phyloP scores from a whole-genome alignment of 2,329 filamentous ascomycete genomes.

The Trichophyton simii region DNA sequence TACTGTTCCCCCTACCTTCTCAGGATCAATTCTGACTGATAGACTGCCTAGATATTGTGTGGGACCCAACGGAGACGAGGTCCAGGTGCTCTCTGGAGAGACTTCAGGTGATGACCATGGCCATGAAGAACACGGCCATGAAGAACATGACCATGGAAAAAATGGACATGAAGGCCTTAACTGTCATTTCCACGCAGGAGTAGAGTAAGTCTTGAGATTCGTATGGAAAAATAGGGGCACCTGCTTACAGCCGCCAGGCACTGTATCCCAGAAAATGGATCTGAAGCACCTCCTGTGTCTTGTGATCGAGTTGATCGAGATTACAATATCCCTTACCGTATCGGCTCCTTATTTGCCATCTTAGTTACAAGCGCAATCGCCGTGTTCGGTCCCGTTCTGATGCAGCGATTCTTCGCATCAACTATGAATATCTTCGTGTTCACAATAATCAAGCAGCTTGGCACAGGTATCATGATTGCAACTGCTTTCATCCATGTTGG shows the following conservation, averaged over 20 bases:
- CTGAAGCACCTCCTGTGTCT: slow-evolving; percentile 21
- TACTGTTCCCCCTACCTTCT: background rate
- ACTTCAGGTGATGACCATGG: slow-evolving; percentile 8
- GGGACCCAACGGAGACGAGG: slow-evolving; percentile 47
- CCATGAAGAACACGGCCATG: slow-evolving; percentile 20
- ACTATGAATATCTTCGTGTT: slow-evolving; percentile 41
- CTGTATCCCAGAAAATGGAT: slow-evolving; percentile 42
- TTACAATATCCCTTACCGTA: slow-evolving; percentile 56
- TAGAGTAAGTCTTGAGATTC: slow-evolving; percentile 44
- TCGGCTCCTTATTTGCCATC: slow-evolving; percentile 62
- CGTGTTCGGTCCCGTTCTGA: slow-evolving; percentile 55
- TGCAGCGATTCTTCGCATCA: slow-evolving; percentile 45
- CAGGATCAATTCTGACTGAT: background rate
- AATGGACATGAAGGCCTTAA: slow-evolving; percentile 26
- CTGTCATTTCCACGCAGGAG: slow-evolving; percentile 64
- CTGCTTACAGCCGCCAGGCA: slow-evolving; percentile 23
- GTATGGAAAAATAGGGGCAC: too few relatives aligned
- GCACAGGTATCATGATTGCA: slow-evolving; percentile 59
- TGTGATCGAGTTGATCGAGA: slow-evolving; percentile 42
- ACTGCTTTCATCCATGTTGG: slow-evolving; percentile 57
- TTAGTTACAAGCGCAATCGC: slow-evolving; percentile 55
- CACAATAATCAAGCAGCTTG: slow-evolving; percentile 48
- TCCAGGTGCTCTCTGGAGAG: slow-evolving; percentile 39
- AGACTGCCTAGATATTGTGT: slow-evolving; percentile 45
- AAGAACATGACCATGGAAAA: slow-evolving; percentile 17